Base-by-base conservation (phyloP, 371 early-diverging fungal species). In the Mortierella sp. region DNA sequence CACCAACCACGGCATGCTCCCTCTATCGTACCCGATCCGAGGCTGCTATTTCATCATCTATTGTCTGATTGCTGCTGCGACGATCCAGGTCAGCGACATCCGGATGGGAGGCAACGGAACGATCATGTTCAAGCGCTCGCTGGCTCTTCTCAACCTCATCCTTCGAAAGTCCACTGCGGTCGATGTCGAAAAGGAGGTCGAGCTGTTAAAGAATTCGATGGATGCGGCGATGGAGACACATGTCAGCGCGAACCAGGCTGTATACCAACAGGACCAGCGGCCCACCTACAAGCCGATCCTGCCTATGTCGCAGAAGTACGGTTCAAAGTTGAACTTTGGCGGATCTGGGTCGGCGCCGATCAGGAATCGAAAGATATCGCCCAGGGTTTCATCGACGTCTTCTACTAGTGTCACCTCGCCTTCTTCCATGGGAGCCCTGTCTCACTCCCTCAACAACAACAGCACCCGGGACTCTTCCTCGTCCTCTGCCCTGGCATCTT, bases 31-130 rank as follows among this genome's bases (percentile, higher is more conserved):
- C 55, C 82, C 86, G 10, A 74, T 86, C 24, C 76, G 86, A 26
- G 86, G 86, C 43, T 81, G 86, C 55, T 85, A 86, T 74, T 86
- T 82, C 73, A 73, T 85, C 45, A 79, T 85, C 14, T 86, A 85
- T 64, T 86, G 86, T 64, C 44, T 86, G 31, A 85, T 86, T 37
- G 85, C 82, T 2, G 82, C 86, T 19, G 81, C 86, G 13, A 86
- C 85, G 39, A 79, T 83, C 40, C 84, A 83, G 34, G 64, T 71
- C 22, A 79, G 73, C 68, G 73, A 83, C 63, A 72, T 83, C 64
- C 84, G 84, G 40, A 76, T 64, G 9, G 83, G 84, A 55, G 43
- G 40, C 31, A 72, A 76, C 24, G 73, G 76, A 6, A 72, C 76
- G 11, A 77, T 83, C 67, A 79, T 83, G 76, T 79, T 83, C 58